Evolutionary conservation across 2,329 filamentous ascomycete species (phyloP).

Genomic region (Leptodontidium sp.): DNA sequence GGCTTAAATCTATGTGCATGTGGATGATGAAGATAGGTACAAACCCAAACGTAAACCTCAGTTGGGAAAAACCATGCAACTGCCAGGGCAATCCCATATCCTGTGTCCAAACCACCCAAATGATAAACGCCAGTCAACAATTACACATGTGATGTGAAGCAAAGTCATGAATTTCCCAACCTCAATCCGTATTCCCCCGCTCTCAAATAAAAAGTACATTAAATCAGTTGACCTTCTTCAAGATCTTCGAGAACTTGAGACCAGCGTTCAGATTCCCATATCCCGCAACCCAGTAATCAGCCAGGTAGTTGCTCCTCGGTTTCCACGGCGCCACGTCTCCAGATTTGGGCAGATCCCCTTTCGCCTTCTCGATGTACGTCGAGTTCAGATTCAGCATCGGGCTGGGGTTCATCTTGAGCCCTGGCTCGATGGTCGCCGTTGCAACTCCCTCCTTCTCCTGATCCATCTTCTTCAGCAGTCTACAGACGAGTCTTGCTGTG

Average conservation of each 20-base stretch:
- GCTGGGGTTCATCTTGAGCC: slow-evolving; percentile 25
- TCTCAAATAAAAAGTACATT: not conserved
- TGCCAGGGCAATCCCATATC: too few relatives aligned
- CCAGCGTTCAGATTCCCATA: slow-evolving; percentile 42
- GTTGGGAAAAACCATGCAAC: too few relatives aligned
- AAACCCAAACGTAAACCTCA: too few relatives aligned
- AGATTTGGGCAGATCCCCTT: slow-evolving; percentile 36
- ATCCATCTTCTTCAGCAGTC: slow-evolving; percentile 45
- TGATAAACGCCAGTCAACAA: too few relatives aligned
- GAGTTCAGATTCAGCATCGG: slow-evolving; percentile 39
- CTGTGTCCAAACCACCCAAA: too few relatives aligned
- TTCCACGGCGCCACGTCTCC: slow-evolving; percentile 43
- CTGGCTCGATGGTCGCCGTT: slow-evolving; percentile 32
- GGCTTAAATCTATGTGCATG: too few relatives aligned
- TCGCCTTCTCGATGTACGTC: slow-evolving; percentile 43
- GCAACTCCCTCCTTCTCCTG: slow-evolving; percentile 29
- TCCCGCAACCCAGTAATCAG: slow-evolving; percentile 42
- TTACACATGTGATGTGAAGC: too few relatives aligned
- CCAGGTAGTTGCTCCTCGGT: slow-evolving; percentile 43
- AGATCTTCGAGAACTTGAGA: slow-evolving; percentile 34
- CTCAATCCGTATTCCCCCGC: too few relatives aligned
- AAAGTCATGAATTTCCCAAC: not conserved
- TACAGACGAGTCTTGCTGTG: slow-evolving; percentile 39
- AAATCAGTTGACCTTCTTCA: slow-evolving; percentile 31
- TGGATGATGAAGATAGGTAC: too few relatives aligned